A percentile compares a stretch with the other conserved stretches of the same genome.
These are phyloP conservation scores for Suaeda aralocaspica DNA, from an alignment of 148 eudicot genomes.

Conservation along the genomic window DNA sequence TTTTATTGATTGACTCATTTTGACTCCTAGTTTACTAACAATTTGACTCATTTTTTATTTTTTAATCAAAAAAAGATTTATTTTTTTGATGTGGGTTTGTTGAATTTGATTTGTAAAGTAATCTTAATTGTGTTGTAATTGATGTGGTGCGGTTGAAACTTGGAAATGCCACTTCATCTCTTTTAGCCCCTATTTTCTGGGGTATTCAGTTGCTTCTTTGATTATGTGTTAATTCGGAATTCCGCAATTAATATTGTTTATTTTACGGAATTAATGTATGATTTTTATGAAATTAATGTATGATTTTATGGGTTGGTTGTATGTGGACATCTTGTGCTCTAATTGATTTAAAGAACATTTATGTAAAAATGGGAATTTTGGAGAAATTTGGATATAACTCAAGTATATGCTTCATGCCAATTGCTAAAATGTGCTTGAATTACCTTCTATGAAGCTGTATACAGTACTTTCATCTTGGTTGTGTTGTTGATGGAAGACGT, in stretches of 20 bases:
- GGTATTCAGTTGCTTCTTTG: not conserved
- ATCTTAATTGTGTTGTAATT: not conserved
- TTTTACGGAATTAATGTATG: no score
- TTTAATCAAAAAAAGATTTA: not conserved
- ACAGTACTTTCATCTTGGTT: not conserved
- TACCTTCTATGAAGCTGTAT: not conserved
- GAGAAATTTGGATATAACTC: not conserved
- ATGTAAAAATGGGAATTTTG: not conserved
- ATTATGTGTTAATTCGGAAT: not conserved
- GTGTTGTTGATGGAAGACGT: not conserved
- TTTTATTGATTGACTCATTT: conserved; percentile 24
- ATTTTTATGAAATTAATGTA: not conserved
- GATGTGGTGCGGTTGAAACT: not conserved
- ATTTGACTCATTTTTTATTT: conserved; percentile 1
- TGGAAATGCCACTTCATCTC: not conserved
- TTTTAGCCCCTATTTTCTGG: not conserved
- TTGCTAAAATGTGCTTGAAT: not conserved
- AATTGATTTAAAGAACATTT: conserved; percentile 8
- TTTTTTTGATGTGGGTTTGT: conserved; percentile 7
- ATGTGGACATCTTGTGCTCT: not conserved
- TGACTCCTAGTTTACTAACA: conserved; percentile 7
- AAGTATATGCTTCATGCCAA: not conserved
- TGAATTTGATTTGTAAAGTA: conserved; percentile 8
- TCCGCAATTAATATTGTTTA: not conserved
- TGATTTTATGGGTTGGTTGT: not conserved